A percentile compares a stretch with the other conserved stretches of the same genome.
Evolutionary conservation across 2,329 filamentous ascomycete species (phyloP).

Genomic region (Aspergillus cejpii): DNA sequence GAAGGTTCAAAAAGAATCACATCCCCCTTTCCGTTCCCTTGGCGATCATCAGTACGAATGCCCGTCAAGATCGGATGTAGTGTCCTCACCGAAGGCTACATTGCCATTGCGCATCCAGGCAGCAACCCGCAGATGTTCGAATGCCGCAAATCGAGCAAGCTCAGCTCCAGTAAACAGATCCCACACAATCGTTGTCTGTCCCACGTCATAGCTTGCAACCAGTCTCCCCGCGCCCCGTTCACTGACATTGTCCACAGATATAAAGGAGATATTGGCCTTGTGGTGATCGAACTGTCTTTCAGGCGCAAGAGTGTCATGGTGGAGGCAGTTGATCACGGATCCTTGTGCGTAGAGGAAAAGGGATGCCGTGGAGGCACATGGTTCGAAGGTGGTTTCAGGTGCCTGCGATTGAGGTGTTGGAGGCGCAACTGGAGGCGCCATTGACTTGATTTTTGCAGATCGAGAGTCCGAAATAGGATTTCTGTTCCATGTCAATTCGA

Average conservation of each 20-base stretch:
- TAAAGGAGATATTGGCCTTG: slow-evolving; percentile 70
- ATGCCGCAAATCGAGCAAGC: slow-evolving; percentile 84
- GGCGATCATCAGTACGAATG: background rate
- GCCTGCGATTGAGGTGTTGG: slow-evolving; percentile 21
- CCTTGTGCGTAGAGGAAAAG: slow-evolving; percentile 86
- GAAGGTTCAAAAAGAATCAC: slow-evolving; percentile 91
- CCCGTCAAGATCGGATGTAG: background rate
- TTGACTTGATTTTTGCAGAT: slow-evolving; percentile 50
- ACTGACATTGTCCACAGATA: slow-evolving; percentile 86
- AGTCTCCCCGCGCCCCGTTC: slow-evolving; percentile 76
- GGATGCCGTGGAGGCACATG: slow-evolving; percentile 83
- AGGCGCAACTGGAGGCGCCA: slow-evolving; percentile 18
- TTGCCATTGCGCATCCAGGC: slow-evolving; percentile 97
- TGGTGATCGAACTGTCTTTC: slow-evolving; percentile 82
- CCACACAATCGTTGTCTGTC: slow-evolving; percentile 93
- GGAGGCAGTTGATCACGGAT: slow-evolving; percentile 73
- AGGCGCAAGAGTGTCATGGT: slow-evolving; percentile 86
- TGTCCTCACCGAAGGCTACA: slow-evolving; percentile 77
- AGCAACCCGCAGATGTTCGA: slow-evolving; percentile 76
- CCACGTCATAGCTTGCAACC: slow-evolving; percentile 86
- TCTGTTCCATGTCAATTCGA: slow-evolving; percentile 53
- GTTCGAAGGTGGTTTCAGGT: slow-evolving; percentile 58
- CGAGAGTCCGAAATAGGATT: slow-evolving; percentile 55
- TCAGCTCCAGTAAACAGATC: slow-evolving; percentile 88
- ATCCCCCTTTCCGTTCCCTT: slow-evolving; percentile 87